Percentiles rank a stretch among this genome's conserved stretches.
These are phyloP conservation scores for Salvia rosmarinus DNA, from an alignment of 257 asterid genomes.

Conservation along the genomic window DNA sequence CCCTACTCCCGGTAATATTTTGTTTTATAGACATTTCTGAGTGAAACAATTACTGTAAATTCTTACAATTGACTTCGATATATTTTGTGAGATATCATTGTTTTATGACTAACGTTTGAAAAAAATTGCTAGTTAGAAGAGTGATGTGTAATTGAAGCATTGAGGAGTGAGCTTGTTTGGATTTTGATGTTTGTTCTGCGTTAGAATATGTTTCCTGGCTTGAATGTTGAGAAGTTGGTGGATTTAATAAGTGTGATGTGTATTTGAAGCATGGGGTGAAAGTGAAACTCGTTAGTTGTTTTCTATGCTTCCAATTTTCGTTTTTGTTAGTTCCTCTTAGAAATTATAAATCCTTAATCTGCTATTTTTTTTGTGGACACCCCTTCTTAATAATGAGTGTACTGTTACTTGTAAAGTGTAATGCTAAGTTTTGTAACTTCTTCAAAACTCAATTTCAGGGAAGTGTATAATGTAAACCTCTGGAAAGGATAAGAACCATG, in stretches of 20 bases:
- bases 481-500: neutral
- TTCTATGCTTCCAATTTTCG: neutral
- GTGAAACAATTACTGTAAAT: neutral
- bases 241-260: neutral
- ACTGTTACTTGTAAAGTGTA: neutral
- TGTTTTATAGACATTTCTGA: neutral
- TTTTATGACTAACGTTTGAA: neutral
- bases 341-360: neutral
- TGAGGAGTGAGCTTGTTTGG: neutral
- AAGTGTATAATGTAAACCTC: neutral
- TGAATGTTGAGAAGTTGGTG: neutral
- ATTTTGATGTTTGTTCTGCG: neutral
- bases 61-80: neutral
- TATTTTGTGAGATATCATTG: too few relatives aligned
- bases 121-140: neutral
- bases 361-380: neutral
- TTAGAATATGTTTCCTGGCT: neutral
- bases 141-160: neutral
- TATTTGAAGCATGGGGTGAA: neutral
- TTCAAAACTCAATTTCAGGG: neutral
- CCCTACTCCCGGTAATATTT: constrained; percentile 39
- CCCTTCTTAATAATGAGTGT: neutral
- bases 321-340: neutral
- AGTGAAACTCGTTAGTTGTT: neutral
- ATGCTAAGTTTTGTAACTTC: neutral